These are phyloP conservation scores for Medicago arabica DNA, from an alignment of 306 rosid genomes.

Conservation along the genomic window DNA sequence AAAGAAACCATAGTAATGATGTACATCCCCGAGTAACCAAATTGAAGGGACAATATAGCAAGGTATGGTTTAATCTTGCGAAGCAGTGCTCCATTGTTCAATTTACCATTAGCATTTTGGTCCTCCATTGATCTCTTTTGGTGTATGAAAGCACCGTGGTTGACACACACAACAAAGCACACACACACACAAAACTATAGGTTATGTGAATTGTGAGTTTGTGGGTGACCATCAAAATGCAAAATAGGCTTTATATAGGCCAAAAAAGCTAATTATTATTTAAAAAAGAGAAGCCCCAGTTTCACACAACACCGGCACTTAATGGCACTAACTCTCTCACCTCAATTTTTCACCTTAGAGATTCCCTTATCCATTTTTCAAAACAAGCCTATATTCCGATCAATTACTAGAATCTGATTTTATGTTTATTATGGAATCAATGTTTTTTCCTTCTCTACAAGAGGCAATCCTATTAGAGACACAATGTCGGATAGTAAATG, in stretches of 20 bases:
- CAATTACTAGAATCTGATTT: conserved; percentile 52
- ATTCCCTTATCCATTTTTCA: conserved; percentile 68
- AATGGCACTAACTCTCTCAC: conserved; percentile 54
- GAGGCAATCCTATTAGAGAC: too few relatives aligned
- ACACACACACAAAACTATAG: conserved; percentile 30
- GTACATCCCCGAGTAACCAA: conserved; percentile 95
- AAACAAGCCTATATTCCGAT: conserved; percentile 35
- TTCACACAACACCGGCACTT: conserved; percentile 52
- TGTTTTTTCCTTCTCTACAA: too few relatives aligned
- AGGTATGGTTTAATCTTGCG: conserved; percentile 74
- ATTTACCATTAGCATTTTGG: conserved; percentile 36
- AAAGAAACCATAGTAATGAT: conserved; percentile 84
- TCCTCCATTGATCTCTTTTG: conserved; percentile 53
- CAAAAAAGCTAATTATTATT: conserved; percentile 31
- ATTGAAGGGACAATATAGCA: conserved; percentile 85
- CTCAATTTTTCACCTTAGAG: conserved; percentile 38
- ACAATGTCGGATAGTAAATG: too few relatives aligned
- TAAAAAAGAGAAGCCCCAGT: conserved; percentile 35
- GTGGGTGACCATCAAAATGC: conserved; percentile 47
- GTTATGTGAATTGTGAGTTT: conserved; percentile 40
- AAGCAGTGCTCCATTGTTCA: conserved; percentile 28
- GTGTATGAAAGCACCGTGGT: neutral
- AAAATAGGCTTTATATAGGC: conserved; percentile 43
- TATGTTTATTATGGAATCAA: conserved; percentile 35
- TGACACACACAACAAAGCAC: conserved; percentile 29